phyloP scores from a whole-genome alignment of 495 filamentous ascomycete genomes.

The Penicillium mononematosum region DNA sequence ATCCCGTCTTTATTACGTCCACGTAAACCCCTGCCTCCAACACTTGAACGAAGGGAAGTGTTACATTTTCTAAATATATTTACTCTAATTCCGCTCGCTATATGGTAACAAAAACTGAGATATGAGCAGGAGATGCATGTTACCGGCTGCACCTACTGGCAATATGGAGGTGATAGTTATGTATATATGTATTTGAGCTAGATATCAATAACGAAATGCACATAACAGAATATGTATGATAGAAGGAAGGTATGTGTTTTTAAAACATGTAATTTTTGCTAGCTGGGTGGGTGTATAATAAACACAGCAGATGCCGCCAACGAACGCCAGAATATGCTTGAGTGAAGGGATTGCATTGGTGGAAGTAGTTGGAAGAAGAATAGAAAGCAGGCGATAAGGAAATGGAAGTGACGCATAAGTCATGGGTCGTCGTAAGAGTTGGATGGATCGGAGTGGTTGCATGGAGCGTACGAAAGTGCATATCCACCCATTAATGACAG shows the following conservation, averaged over 20 bases:
- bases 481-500: not conserved
- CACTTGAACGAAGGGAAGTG: not conserved
- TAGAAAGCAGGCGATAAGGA: not conserved
- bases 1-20: not conserved
- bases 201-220: not conserved
- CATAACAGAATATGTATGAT: not conserved
- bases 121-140: constrained; percentile 11
- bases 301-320: not conserved
- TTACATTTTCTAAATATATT: constrained; percentile 1
- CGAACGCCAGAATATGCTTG: constrained; percentile 3
- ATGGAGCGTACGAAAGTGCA: not conserved
- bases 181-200: not conserved
- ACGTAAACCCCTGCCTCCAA: not conserved
- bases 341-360: not conserved
- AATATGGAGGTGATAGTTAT: too few species aligned
- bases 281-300: not conserved
- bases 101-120: not conserved
- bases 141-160: not conserved
- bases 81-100: not conserved
- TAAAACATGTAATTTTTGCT: not conserved
- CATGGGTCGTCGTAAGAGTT: constrained; percentile 1
- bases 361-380: not conserved
- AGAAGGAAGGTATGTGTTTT: not conserved
- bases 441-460: not conserved
- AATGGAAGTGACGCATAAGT: not conserved